phyloP scores from a whole-genome alignment of 2,329 filamentous ascomycete genomes.

The Penicillium sp. region DNA sequence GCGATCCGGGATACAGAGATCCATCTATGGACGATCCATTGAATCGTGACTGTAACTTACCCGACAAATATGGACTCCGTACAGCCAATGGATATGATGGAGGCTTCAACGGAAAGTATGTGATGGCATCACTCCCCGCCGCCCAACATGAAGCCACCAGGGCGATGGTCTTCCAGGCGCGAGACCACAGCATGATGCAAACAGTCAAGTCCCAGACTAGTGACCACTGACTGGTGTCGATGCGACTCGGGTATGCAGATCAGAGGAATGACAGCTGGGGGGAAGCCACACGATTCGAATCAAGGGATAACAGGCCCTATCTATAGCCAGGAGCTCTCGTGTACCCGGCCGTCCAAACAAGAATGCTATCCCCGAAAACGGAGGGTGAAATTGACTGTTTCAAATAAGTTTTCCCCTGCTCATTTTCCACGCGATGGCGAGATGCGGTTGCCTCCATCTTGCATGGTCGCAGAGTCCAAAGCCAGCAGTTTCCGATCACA shows the following conservation, averaged over 20 bases:
- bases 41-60: constrained; percentile 13
- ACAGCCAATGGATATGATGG: constrained; percentile 46
- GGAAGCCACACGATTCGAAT: neutral
- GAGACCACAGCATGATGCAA: constrained; percentile 14
- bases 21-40: neutral
- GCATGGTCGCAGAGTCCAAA: constrained; percentile 3
- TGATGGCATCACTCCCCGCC: constrained; percentile 9
- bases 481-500: constrained; percentile 13
- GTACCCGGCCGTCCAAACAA: constrained; percentile 3
- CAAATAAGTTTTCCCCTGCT: constrained; percentile 11
- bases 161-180: constrained; percentile 4
- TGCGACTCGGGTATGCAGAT: constrained; percentile 6
- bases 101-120: constrained; percentile 26
- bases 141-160: constrained; percentile 10
- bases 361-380: constrained; percentile 11
- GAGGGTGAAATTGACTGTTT: constrained; percentile 9
- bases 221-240: neutral
- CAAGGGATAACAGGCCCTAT: neutral
- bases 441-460: neutral
- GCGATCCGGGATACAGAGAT: neutral
- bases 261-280: neutral
- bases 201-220: neutral
- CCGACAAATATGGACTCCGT: constrained; percentile 41
- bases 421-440: neutral
- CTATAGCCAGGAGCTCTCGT: neutral